These are phyloP conservation scores for Neurospora sp. DNA, from an alignment of 495 filamentous ascomycete genomes.

Conservation along the genomic window DNA sequence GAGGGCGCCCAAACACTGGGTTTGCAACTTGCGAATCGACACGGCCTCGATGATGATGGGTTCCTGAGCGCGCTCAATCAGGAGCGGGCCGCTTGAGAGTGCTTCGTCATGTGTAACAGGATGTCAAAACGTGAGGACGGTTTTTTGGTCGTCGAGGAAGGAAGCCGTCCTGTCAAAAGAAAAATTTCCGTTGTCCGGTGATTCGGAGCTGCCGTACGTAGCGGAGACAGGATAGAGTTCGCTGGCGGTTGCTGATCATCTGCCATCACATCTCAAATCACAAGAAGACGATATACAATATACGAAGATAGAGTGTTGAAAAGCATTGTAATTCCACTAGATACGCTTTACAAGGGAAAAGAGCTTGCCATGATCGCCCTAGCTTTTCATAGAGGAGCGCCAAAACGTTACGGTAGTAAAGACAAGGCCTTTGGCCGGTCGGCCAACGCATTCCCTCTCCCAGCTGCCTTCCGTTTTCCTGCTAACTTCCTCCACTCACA, in stretches of 20 bases:
- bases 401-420: too few relatives aligned
- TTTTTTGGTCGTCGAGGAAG: background rate
- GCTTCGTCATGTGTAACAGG: too few relatives aligned
- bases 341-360: too few relatives aligned
- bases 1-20: too few relatives aligned
- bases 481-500: background rate
- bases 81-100: too few relatives aligned
- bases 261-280: too few relatives aligned
- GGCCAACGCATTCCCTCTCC: background rate
- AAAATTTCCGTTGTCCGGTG: background rate
- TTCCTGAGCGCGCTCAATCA: background rate
- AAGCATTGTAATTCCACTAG: background rate
- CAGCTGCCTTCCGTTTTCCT: too few relatives aligned
- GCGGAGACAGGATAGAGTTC: too few relatives aligned
- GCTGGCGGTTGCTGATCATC: too few relatives aligned
- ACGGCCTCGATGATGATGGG: background rate
- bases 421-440: background rate
- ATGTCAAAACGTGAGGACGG: too few relatives aligned
- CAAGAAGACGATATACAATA: background rate
- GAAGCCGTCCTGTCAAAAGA: background rate
- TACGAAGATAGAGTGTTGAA: background rate
- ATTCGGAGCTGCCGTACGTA: rapidly evolving
- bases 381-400: too few relatives aligned
- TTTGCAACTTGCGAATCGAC: background rate
- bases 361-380: too few relatives aligned